Percentiles rank a stretch among this genome's conserved stretches.
Evolutionary conservation across 2,329 filamentous ascomycete species (phyloP).

Genomic region (Penicillium sp.): DNA sequence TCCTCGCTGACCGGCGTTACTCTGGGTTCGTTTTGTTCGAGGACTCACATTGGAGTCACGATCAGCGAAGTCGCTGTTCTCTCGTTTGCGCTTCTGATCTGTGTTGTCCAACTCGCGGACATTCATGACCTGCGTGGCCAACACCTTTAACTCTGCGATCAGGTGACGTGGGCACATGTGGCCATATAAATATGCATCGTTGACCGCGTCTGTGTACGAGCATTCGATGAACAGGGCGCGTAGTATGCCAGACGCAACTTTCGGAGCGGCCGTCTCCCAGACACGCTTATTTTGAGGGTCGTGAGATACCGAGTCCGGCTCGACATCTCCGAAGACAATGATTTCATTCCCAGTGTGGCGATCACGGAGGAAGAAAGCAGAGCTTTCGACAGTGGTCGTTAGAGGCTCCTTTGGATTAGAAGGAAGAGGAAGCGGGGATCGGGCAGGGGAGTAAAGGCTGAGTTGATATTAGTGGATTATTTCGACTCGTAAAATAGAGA

Average conservation of each 20-base stretch:
- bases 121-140: conserved; percentile 67
- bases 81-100: conserved; percentile 44
- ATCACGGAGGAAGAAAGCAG: conserved; percentile 88
- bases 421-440: conserved; percentile 24
- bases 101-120: conserved; percentile 38
- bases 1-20: conserved; percentile 1
- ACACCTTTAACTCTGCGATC: conserved; percentile 67
- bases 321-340: conserved; percentile 91
- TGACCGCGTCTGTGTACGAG: conserved; percentile 78
- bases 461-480: not conserved
- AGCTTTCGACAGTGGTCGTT: conserved; percentile 60
- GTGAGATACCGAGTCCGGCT: conserved; percentile 80
- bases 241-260: conserved; percentile 68
- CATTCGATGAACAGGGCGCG: conserved; percentile 91
- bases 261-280: conserved; percentile 85
- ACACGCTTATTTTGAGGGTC: conserved; percentile 75
- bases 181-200: conserved; percentile 75
- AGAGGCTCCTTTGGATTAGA: conserved; percentile 17
- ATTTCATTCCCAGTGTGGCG: conserved; percentile 67
- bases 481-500: not conserved
- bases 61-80: conserved; percentile 12
- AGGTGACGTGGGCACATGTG: conserved; percentile 82
- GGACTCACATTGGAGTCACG: conserved; percentile 24
- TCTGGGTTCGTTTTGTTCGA: conserved; percentile 22
- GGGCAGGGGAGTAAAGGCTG: conserved; percentile 32